Conservation (phyloP, 2,329 filamentous ascomycete species). For the Penicillium sp. region DNA sequence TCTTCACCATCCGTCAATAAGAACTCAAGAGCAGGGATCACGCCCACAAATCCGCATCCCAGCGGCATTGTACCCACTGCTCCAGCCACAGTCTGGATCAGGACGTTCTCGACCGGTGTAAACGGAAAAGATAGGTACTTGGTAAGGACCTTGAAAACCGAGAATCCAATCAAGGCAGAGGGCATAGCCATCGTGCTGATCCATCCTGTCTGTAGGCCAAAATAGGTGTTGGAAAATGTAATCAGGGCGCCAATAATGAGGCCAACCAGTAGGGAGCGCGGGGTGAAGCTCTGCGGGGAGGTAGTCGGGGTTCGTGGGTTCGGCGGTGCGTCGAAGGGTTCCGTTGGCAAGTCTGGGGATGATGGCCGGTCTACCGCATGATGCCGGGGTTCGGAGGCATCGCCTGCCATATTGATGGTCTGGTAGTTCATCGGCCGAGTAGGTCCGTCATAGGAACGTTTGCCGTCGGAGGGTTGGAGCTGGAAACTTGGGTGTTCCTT, state of each 20-base stretch:
- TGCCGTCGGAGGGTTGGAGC: neutral
- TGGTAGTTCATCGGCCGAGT: constrained; percentile 40
- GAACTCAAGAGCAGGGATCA: constrained; percentile 90
- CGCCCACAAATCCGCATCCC: constrained; percentile 92
- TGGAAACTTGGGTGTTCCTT: neutral
- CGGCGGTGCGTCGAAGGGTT: constrained; percentile 1
- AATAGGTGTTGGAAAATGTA: constrained; percentile 97
- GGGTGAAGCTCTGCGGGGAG: constrained; percentile 71
- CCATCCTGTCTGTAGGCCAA: constrained; percentile 90
- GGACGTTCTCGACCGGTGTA: constrained; percentile 91
- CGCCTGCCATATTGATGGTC: constrained; percentile 37
- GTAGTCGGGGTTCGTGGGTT: constrained; percentile 21
- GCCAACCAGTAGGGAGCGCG: constrained; percentile 78
- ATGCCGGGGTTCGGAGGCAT: constrained; percentile 24
- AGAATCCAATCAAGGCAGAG: constrained; percentile 89
- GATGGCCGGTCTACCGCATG: constrained; percentile 5
- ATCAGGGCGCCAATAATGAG: constrained; percentile 86
- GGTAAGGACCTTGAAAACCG: constrained; percentile 81
- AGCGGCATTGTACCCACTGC: constrained; percentile 96
- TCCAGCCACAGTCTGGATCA: constrained; percentile 94
- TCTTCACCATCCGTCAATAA: constrained; percentile 77
- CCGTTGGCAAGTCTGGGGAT: constrained; percentile 1
- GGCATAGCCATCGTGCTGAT: constrained; percentile 95
- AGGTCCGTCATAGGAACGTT: constrained; percentile 12
- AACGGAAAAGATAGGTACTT: constrained; percentile 79